Conservation (phyloP, 176 grass and related monocot genomes). For the Juncus effusus region DNA sequence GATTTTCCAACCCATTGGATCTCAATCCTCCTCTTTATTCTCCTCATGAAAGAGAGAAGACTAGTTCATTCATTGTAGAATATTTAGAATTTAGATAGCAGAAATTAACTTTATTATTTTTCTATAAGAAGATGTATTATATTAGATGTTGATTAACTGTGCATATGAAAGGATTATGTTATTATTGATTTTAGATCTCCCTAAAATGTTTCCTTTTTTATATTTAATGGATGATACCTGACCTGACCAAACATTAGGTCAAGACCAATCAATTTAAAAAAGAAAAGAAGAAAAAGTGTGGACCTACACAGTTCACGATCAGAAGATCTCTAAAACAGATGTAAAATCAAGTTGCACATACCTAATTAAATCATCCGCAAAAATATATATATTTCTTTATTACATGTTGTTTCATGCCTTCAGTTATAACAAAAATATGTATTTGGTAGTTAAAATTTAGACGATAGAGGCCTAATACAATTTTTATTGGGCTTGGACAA, state of each 20-base stretch:
- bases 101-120: conserved; percentile 6
- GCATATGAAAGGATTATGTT: no score
- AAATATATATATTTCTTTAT: no score
- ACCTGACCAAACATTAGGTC: conserved; percentile 25
- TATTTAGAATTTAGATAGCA: conserved; percentile 21
- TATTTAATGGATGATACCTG: neutral
- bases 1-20: conserved; percentile 51
- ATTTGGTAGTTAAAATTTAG: no score
- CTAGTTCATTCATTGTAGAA: conserved; percentile 3
- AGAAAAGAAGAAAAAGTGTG: neutral
- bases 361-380: neutral
- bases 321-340: conserved; percentile 13
- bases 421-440: no score
- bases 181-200: no score
- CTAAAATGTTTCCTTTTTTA: no score
- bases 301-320: neutral
- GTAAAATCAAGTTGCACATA: conserved; percentile 8
- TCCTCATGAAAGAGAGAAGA: conserved; percentile 22
- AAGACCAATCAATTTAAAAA: conserved; percentile 12
- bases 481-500: no score
- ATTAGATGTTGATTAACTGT: conserved; percentile 2
- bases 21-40: conserved; percentile 15
- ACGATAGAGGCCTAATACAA: no score
- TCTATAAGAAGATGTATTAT: conserved; percentile 14
- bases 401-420: no score